Base-by-base conservation (phyloP, 768 basidiomycete species). In the Auricularia cornea region DNA sequence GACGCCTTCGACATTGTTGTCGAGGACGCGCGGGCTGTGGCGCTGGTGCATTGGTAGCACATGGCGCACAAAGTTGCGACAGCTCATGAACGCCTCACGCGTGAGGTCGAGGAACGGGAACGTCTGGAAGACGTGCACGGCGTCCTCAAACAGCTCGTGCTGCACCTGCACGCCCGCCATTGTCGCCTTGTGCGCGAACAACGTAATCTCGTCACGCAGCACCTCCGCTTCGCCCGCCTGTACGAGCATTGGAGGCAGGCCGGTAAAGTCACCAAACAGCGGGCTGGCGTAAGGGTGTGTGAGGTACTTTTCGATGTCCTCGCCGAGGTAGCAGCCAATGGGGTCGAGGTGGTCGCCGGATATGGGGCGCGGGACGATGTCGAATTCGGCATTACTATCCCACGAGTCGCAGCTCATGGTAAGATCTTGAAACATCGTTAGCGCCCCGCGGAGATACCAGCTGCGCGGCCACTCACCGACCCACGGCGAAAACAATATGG, bases 361-460 rank as follows among this genome's bases (percentile, higher is more conserved):
- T 1, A 78, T 77, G 3, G 91, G 91, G 59, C 80, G 80, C 2
- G 90, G 88, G 1, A 94, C 84, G 54, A 95, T 86, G 72, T 94
- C 93, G 72, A 80, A 94, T n/a, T 81, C 76, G 30, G 89, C 86
- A 73, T 98, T 98, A 62, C 89, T 90, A 32, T 96, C 93, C 93
- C 96, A 98, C n/a, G 94, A 96, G 62, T 94, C 92, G 72, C 94
- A 98, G 67, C 93, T 95, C 86, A 97, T 92, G 0, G 97, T 98
- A 66, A 99, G 76, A 73, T 96, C 93, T 92, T 67, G 23, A 38
- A 38, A 23, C 31, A 26, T 48, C 29, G 54, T 12, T 20, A 3
- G 57, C 11, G 26, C 38, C 20, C 8, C 4, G n/a, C 59, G 26
- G 32, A n/a, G 38, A n/a, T 57, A 38, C 35, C 64, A 11, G 35